A percentile compares a stretch with the other conserved stretches of the same genome.
Conservation (phyloP, 1,284 basidiomycete genomes). For the Leccinum pachyderme region DNA sequence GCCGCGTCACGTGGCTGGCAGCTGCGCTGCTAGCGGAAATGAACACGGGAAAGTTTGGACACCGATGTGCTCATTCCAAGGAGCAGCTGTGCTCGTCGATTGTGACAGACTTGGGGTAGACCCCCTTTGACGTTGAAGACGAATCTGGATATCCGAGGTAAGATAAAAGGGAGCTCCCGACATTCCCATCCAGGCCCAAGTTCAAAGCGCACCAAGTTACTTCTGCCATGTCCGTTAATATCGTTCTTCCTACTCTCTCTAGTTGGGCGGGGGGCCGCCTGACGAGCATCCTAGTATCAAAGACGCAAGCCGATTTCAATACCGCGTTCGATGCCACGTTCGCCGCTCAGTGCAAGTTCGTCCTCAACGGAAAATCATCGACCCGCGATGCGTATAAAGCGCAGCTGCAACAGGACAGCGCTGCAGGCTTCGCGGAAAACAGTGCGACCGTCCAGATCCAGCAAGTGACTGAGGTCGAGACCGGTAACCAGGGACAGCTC, state of each 20-base stretch:
- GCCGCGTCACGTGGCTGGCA: neutral
- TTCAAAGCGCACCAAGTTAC: neutral
- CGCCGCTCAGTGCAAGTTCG: constrained; percentile 29
- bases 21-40: neutral
- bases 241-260: constrained; percentile 37
- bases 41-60: constrained; percentile 1
- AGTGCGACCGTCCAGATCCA: constrained; percentile 23
- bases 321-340: constrained; percentile 36
- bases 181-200: neutral
- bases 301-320: constrained; percentile 31
- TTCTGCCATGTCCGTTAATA: constrained; percentile 24
- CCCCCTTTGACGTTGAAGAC: neutral
- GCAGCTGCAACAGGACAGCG: constrained; percentile 28
- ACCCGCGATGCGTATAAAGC: constrained; percentile 28
- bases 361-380: constrained; percentile 35
- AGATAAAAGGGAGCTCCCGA: neutral
- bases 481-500: constrained; percentile 25
- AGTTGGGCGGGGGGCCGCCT: constrained; percentile 36
- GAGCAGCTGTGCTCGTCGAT: neutral
- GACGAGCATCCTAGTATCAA: constrained; percentile 35
- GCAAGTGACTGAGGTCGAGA: constrained; percentile 28
- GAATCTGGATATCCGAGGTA: neutral
- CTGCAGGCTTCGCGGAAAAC: constrained; percentile 17
- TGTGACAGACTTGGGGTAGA: neutral
- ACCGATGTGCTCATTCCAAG: neutral